A percentile compares a stretch with the other conserved stretches of the same genome.
Evolutionary conservation across 129 eudicot species (phyloP).

Genomic region (Pseudognaphalium luteoalbum): DNA sequence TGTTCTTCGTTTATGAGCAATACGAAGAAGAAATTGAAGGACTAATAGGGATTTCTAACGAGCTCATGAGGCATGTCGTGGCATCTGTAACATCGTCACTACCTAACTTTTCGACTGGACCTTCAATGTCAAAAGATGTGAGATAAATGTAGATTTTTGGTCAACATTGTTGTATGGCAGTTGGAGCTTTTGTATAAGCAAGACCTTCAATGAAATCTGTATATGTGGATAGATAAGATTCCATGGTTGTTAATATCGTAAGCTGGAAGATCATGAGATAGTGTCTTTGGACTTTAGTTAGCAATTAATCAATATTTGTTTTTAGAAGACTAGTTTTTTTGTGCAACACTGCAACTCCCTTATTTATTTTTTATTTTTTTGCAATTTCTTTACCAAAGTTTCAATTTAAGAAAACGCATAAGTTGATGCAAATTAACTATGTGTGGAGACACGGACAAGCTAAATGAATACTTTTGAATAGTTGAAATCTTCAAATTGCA

Average conservation of each 20-base stretch:
- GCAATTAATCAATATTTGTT: neutral
- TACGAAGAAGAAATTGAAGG: conserved; percentile 76
- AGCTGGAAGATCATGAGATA: neutral
- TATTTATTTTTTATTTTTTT: no score
- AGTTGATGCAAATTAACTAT: no score
- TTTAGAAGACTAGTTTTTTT: no score
- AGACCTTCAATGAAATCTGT: neutral
- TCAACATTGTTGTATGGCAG: conserved; percentile 16
- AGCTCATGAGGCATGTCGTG: conserved; percentile 19
- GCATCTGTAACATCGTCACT: conserved; percentile 4
- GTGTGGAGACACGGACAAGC: no score
- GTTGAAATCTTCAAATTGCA: no score
- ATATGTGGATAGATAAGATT: conserved; percentile 10
- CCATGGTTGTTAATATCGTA: neutral
- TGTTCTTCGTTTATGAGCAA: conserved; percentile 75
- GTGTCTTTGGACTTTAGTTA: neutral
- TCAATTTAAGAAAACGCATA: no score
- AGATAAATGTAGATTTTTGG: conserved; percentile 21
- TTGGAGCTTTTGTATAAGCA: conserved; percentile 2
- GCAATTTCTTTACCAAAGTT: no score
- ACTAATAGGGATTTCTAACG: conserved; percentile 25
- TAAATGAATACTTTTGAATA: no score
- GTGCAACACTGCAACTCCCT: neutral
- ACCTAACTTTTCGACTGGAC: conserved; percentile 11
- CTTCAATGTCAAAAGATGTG: conserved; percentile 27